Evolutionary conservation across 2,329 filamentous ascomycete species (phyloP), one percentile per base, ranked within the genome.

Genomic region (Xylariomycetidae sp.): DNA sequence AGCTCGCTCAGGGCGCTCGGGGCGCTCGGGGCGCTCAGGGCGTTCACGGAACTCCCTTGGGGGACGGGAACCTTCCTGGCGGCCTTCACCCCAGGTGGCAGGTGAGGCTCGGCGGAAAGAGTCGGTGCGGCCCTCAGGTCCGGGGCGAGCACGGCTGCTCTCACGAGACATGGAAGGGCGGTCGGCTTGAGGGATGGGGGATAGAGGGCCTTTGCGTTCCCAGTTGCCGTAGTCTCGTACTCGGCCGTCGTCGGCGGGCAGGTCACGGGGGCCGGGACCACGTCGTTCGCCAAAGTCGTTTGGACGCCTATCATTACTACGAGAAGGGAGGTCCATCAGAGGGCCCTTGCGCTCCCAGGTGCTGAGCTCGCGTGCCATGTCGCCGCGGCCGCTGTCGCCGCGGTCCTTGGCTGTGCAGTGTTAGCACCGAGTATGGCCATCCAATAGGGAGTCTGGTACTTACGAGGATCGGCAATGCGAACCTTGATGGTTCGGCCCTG

Each of bases 381-480:
- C 88, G 42, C 75, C 60, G 34, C 61, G 55, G 38, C 65, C 62
- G 35, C 61, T 56, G 22, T 74, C 76, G n/a, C n/a, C n/a, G 53
- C 87, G 79, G 35, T 92, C 87, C 69, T 94, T 94, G 58, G 89
- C 89, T 95, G 51, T 32, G 48, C 12, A 27, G 9, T 27, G 17
- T 13, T 37, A 31, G 13, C 18, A 29, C 13, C 9, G 12, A 19
- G 16, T 10, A 14, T 19, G 52, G n/a, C n/a, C n/a, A n/a, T n/a
- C n/a, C n/a, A n/a, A n/a, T n/a, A n/a, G n/a, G n/a, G n/a, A n/a
- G n/a, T n/a, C n/a, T n/a, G n/a, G n/a, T 29, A 76, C 88, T 65
- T 82, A 98, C 92, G 90, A 61, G 92, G 92, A 68, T 98, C 93
- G 32, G 92, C 93, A 57, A 98, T 82, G 69, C 89, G 95, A 58